Base-by-base conservation (phyloP, 1,284 basidiomycete genomes). In the Gymnopus androsaceus region DNA sequence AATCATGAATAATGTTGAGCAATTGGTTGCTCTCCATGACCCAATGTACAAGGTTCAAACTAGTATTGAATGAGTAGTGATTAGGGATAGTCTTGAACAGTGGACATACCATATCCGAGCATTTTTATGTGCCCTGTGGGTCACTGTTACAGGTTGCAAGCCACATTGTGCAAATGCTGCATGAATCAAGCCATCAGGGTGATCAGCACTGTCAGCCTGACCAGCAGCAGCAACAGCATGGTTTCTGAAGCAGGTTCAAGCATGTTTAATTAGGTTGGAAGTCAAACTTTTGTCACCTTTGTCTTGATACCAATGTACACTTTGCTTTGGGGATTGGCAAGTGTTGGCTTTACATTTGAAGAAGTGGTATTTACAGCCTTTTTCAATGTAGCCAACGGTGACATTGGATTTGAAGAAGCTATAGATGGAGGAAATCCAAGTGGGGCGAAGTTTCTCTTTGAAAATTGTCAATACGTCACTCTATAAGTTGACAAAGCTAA, bases 231-330 rank as follows among this genome's bases (percentile, higher is more conserved):
- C 14, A 21, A 54, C 34, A 7, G 58, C 55, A 21, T 59, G 58
- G 17, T 15, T 19, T 42, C 42, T 59, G 14, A n/a, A n/a, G n/a
- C n/a, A n/a, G n/a, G n/a, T n/a, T n/a, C n/a, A n/a, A n/a, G n/a
- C n/a, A n/a, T n/a, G n/a, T n/a, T n/a, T n/a, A n/a, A n/a, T n/a
- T n/a, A 59, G 45, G 38, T 59, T 59, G 4, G 37, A 28, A 27
- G 58, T 59, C 4, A 21, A 41, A 38, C 34, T 21, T 17, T 19
- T 41, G 31, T 59, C 58, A 34, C 47, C 48, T 14, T 31, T 54
- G 25, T 59, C 56, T 28, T 47, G 51, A 31, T 52, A 59, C n/a
- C 55, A 36, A 11, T 37, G 31, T 31, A 57, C 44, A 21, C 55
- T 50, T 40, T 33, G n/a, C 38, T 45, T 45, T 6, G 31, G 31